Conservation (phyloP, 2,329 filamentous ascomycete genomes). For the Alternaria triticimaculans region DNA sequence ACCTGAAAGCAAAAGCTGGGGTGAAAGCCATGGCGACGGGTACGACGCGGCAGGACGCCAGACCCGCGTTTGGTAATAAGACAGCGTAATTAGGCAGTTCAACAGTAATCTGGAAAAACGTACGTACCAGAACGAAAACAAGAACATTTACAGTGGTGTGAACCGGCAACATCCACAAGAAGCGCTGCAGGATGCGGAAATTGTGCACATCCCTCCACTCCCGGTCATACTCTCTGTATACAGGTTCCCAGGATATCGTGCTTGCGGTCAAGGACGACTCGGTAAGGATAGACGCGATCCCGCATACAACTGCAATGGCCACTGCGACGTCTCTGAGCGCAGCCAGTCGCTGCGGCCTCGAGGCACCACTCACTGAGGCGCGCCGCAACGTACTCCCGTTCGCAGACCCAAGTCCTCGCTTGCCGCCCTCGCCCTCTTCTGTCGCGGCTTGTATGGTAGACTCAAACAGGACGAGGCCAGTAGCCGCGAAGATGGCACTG, state of each 20-base stretch:
- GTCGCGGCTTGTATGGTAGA: constrained; percentile 35
- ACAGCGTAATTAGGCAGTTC: background rate
- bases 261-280: constrained; percentile 36
- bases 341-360: constrained; percentile 32
- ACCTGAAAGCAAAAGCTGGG: background rate
- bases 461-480: constrained; percentile 52
- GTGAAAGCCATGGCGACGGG: background rate
- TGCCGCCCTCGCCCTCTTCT: constrained; percentile 31
- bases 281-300: constrained; percentile 34
- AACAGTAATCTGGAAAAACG: background rate
- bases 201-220: constrained; percentile 40
- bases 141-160: constrained; percentile 35
- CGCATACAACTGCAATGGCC: constrained; percentile 35
- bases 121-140: constrained; percentile 41
- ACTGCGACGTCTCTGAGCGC: constrained; percentile 40
- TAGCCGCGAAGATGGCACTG: constrained; percentile 49
- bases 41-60: background rate
- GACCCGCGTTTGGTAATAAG: background rate
- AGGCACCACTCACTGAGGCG: constrained; percentile 28
- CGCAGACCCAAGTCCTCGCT: constrained; percentile 43
- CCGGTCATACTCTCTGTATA: constrained; percentile 27
- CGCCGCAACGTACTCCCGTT: constrained; percentile 43
- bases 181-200: constrained; percentile 31
- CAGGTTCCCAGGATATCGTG: constrained; percentile 37
- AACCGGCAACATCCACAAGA: constrained; percentile 37